Percentiles rank a stretch among this genome's conserved stretches.
Conservation (phyloP, 2,329 filamentous ascomycete species). For the Myriangium duriaei region DNA sequence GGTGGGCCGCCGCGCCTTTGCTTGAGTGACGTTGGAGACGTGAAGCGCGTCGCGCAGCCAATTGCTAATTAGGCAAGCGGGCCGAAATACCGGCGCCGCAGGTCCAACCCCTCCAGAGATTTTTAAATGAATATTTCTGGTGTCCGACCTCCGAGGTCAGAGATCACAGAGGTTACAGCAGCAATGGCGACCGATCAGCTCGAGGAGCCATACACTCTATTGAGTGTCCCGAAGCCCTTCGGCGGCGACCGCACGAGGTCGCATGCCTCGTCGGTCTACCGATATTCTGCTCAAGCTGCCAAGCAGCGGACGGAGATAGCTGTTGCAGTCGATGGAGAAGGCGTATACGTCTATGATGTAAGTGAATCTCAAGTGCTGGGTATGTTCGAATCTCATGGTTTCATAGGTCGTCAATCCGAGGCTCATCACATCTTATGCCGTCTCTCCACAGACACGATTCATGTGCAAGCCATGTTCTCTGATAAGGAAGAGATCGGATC, state of each 20-base stretch:
- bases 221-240: constrained; percentile 32
- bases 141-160: too few relatives aligned
- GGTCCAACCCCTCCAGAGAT: too few relatives aligned
- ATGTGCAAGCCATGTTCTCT: constrained; percentile 46
- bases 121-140: too few relatives aligned
- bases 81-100: not conserved
- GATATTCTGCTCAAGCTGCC: constrained; percentile 43
- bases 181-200: constrained; percentile 12
- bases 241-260: constrained; percentile 27
- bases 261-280: constrained; percentile 37
- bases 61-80: not conserved
- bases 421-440: constrained; percentile 47
- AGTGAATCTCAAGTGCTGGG: constrained; percentile 2
- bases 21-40: not conserved
- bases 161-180: too few relatives aligned
- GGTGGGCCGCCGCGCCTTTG: too few relatives aligned
- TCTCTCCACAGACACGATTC: constrained; percentile 47
- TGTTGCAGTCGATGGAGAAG: constrained; percentile 48
- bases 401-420: constrained; percentile 47
- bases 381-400: not conserved
- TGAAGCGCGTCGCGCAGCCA: not conserved
- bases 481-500: constrained; percentile 36
- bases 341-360: constrained; percentile 52
- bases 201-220: constrained; percentile 28
- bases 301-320: constrained; percentile 51